Conservation (phyloP, 1,284 basidiomycete genomes). For the Trichosporon ovoides region DNA sequence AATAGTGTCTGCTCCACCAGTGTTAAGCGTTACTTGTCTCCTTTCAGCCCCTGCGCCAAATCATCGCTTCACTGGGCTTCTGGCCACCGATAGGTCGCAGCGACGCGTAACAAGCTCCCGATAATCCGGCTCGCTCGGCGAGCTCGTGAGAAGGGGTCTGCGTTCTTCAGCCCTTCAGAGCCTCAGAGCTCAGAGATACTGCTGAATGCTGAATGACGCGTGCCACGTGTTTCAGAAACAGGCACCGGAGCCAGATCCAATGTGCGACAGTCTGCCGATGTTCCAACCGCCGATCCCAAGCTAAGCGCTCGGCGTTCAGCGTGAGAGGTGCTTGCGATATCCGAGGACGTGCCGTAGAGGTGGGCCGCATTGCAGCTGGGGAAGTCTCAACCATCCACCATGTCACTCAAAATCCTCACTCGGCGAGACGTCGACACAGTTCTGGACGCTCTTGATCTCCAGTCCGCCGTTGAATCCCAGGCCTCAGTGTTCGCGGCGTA, state of each 20-base stretch:
- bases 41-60: neutral
- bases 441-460: slow-evolving; percentile 29
- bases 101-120: slow-evolving; percentile 5
- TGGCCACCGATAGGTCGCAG: neutral
- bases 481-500: slow-evolving; percentile 36
- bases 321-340: neutral
- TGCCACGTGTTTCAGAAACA: too few species aligned
- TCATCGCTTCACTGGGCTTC: neutral
- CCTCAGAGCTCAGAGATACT: too few species aligned
- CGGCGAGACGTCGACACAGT: slow-evolving; percentile 37
- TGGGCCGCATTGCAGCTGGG: neutral
- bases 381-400: neutral
- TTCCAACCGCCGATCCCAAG: neutral
- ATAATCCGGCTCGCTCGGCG: neutral
- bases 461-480: slow-evolving; percentile 38
- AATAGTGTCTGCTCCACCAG: neutral
- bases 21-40: neutral
- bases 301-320: neutral
- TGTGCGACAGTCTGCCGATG: too few species aligned
- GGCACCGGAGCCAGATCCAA: slow-evolving; percentile 3
- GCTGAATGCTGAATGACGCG: too few species aligned
- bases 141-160: too few species aligned
- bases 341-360: neutral
- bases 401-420: slow-evolving; percentile 31
- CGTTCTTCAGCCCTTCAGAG: too few species aligned